Evolutionary conservation across 495 filamentous ascomycete species (phyloP).

Genomic region (Pseudotulostoma volvatum): DNA sequence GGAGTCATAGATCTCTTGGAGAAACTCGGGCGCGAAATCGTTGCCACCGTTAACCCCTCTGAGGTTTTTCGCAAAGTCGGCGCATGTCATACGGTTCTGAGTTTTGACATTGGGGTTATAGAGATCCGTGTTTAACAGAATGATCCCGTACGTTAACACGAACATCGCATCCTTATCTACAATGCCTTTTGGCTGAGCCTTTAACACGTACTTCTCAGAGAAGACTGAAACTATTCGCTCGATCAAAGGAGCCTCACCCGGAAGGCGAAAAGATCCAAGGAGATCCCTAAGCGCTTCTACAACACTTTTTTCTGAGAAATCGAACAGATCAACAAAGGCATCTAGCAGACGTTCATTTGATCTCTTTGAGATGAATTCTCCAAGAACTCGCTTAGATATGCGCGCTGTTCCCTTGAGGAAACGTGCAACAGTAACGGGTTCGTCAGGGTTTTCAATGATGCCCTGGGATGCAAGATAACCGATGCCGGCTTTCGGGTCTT

Average conservation of each 20-base stretch:
- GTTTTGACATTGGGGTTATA: slow-evolving; percentile 85
- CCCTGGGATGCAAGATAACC: slow-evolving; percentile 70
- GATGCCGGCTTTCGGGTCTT: slow-evolving; percentile 78
- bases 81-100: slow-evolving; percentile 61
- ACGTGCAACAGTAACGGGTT: slow-evolving; percentile 55
- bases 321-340: slow-evolving; percentile 69
- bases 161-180: slow-evolving; percentile 80
- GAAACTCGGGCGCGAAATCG: slow-evolving; percentile 72
- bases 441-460: slow-evolving; percentile 58
- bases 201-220: slow-evolving; percentile 69
- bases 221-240: slow-evolving; percentile 83
- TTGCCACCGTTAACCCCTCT: slow-evolving; percentile 73
- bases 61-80: slow-evolving; percentile 73
- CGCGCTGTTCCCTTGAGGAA: slow-evolving; percentile 77
- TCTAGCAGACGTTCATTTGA: slow-evolving; percentile 64
- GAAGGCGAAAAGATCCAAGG: slow-evolving; percentile 82
- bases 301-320: slow-evolving; percentile 71
- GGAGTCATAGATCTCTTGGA: slow-evolving; percentile 76
- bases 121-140: slow-evolving; percentile 88
- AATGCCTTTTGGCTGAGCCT: slow-evolving; percentile 53
- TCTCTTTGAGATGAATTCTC: slow-evolving; percentile 84
- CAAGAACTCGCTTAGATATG: slow-evolving; percentile 77
- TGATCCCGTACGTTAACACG: slow-evolving; percentile 86
- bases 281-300: slow-evolving; percentile 81
- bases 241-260: slow-evolving; percentile 83